A percentile compares a stretch with the other conserved stretches of the same genome.
Evolutionary conservation across 1,284 basidiomycete genomes (phyloP).

Genomic region (Leccinum laetum): DNA sequence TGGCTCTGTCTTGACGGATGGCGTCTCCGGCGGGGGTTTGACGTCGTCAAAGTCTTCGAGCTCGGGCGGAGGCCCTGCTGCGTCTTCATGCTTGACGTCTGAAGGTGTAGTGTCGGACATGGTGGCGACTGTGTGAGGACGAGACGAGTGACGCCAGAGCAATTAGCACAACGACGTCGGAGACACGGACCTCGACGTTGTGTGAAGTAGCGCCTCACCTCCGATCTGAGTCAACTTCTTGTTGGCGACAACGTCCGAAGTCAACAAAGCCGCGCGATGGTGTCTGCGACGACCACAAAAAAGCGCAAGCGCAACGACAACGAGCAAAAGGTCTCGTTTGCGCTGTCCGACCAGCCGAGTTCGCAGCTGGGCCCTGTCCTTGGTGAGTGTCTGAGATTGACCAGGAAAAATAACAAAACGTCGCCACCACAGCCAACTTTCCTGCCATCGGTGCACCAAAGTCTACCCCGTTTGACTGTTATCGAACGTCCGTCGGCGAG

Average conservation of each 20-base stretch:
- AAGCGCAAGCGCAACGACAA: too few species aligned
- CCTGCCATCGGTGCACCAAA: constrained; percentile 65
- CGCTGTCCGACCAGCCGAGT: too few species aligned
- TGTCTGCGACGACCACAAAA: too few species aligned
- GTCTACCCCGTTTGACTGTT: constrained; percentile 67
- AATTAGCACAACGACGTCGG: constrained; percentile 17
- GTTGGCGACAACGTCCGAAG: background rate
- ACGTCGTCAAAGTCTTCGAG: constrained; percentile 29
- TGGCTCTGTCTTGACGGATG: constrained; percentile 29
- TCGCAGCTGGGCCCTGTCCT: constrained; percentile 58
- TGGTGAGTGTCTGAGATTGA: constrained; percentile 46
- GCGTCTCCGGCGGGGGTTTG: constrained; percentile 27
- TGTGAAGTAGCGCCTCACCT: constrained; percentile 41
- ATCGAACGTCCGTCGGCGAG: constrained; percentile 40
- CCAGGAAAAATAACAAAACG: constrained; percentile 4
- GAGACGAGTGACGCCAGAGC: constrained; percentile 21
- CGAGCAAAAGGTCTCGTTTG: too few species aligned
- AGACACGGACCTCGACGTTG: constrained; percentile 22
- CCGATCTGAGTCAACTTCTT: background rate
- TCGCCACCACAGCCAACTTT: constrained; percentile 61
- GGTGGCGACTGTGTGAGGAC: constrained; percentile 21
- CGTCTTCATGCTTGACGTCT: constrained; percentile 18
- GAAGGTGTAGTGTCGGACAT: constrained; percentile 29
- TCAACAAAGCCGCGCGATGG: too few species aligned
- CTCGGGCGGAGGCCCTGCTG: constrained; percentile 8